These are phyloP conservation scores for Trichoderma reesei DNA, from an alignment of 495 filamentous ascomycete species.

Conservation along the genomic window DNA sequence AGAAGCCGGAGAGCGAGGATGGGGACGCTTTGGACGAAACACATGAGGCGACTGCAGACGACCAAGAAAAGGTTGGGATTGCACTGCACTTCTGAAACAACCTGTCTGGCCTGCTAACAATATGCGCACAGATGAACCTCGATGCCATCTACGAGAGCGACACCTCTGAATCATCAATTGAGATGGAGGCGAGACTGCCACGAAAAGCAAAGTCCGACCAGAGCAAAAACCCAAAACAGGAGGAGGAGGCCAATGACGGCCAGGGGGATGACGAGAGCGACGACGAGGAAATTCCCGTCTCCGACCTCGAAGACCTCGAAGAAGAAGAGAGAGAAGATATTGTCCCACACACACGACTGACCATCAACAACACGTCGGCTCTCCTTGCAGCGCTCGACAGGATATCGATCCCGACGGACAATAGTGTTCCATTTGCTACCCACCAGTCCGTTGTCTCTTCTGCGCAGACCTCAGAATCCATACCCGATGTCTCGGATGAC, in stretches of 20 bases:
- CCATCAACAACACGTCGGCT: constrained; percentile 91
- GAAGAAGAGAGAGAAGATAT: constrained; percentile 78
- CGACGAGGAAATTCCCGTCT: constrained; percentile 70
- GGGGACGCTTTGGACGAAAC: constrained; percentile 38
- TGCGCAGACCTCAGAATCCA: constrained; percentile 38
- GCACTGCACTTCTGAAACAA: neutral
- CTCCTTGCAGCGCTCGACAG: constrained; percentile 67
- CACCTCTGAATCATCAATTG: constrained; percentile 25
- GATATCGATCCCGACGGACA: constrained; percentile 54
- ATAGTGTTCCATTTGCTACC: constrained; percentile 40
- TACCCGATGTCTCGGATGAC: constrained; percentile 75
- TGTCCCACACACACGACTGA: constrained; percentile 81
- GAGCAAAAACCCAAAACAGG: constrained; percentile 27
- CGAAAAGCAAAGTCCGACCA: constrained; percentile 21
- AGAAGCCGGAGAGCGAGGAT: constrained; percentile 28
- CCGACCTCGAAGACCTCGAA: constrained; percentile 67
- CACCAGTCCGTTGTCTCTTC: constrained; percentile 44
- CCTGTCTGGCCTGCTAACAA: neutral
- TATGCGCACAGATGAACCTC: constrained; percentile 16
- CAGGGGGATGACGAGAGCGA: constrained; percentile 48
- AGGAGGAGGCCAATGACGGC: constrained; percentile 31
- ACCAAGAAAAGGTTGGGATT: constrained; percentile 10
- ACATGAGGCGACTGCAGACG: constrained; percentile 25
- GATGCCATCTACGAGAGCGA: constrained; percentile 24
- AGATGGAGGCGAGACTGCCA: constrained; percentile 26